phyloP scores from a whole-genome alignment of 257 asterid genomes.

The Lycium barbarum region DNA sequence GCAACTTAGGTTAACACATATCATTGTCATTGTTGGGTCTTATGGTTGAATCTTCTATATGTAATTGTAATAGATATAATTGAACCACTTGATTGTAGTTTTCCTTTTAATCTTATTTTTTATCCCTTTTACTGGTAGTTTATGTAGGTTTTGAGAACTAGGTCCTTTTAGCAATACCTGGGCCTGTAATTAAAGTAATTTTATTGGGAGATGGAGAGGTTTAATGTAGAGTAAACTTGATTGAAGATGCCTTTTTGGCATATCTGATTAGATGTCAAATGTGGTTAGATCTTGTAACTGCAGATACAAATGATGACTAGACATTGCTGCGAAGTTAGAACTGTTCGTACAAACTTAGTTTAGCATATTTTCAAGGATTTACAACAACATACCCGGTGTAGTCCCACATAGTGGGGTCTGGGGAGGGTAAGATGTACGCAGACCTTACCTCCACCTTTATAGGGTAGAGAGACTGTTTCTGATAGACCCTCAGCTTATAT shows the following conservation, averaged over 20 bases:
- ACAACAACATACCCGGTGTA: too few relatives aligned
- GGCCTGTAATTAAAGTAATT: conserved; percentile 6
- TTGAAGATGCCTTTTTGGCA: background rate
- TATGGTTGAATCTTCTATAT: conserved; percentile 1
- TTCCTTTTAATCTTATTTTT: background rate
- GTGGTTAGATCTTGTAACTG: background rate
- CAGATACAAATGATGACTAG: background rate
- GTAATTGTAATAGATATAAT: conserved; percentile 6
- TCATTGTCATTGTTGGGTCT: background rate
- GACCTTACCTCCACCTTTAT: too few relatives aligned
- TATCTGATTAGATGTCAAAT: background rate
- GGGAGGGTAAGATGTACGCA: too few relatives aligned
- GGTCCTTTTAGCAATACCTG: conserved; percentile 2
- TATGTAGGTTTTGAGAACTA: background rate
- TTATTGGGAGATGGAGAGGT: background rate
- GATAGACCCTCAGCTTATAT: background rate
- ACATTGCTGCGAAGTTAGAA: background rate
- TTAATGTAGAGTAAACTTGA: background rate
- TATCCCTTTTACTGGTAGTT: background rate
- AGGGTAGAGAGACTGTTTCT: too few relatives aligned
- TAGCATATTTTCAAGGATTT: background rate
- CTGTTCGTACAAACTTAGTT: background rate
- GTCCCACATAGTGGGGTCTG: too few relatives aligned
- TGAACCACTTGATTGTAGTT: background rate
- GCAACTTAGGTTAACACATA: background rate